Evolutionary conservation across 2,329 filamentous ascomycete genomes (phyloP).

Genomic region (Juglanconis oblonga): DNA sequence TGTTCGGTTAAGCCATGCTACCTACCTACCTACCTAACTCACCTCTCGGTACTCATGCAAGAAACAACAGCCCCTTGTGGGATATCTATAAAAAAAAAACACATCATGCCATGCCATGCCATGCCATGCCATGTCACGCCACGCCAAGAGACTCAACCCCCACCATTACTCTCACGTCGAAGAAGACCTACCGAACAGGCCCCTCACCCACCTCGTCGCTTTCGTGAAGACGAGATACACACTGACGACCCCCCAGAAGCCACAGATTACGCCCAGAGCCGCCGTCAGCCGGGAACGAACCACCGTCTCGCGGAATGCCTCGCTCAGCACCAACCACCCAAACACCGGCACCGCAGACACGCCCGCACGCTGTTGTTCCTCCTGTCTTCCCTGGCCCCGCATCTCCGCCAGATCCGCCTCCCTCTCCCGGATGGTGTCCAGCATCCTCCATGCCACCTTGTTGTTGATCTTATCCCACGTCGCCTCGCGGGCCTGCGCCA

Average conservation of each 20-base stretch:
- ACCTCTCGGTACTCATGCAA: not conserved
- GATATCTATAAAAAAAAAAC: too few species aligned
- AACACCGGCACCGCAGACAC: constrained; percentile 32
- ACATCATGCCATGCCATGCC: not conserved
- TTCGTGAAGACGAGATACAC: constrained; percentile 49
- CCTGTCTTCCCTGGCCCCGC: not conserved
- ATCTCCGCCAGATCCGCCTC: constrained; percentile 29
- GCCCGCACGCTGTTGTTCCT: not conserved
- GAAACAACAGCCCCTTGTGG: not conserved
- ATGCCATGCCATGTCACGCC: not conserved
- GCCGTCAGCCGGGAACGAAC: constrained; percentile 43
- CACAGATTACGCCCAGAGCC: constrained; percentile 43
- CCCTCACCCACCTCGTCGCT: constrained; percentile 33
- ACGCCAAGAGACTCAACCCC: not conserved
- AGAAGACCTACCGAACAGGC: constrained; percentile 1
- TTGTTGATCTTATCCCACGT: constrained; percentile 74
- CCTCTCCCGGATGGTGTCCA: constrained; percentile 48
- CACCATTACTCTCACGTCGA: not conserved
- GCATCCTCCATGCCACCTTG: constrained; percentile 63
- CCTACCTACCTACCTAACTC: too few species aligned
- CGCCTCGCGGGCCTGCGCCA: constrained; percentile 57
- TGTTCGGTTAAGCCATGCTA: too few species aligned
- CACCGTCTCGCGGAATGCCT: constrained; percentile 37
- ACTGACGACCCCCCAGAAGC: constrained; percentile 48
- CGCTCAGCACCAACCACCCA: constrained; percentile 43